Base-by-base conservation (phyloP, 805 yeast species). In the Monosporozyma solicola region DNA sequence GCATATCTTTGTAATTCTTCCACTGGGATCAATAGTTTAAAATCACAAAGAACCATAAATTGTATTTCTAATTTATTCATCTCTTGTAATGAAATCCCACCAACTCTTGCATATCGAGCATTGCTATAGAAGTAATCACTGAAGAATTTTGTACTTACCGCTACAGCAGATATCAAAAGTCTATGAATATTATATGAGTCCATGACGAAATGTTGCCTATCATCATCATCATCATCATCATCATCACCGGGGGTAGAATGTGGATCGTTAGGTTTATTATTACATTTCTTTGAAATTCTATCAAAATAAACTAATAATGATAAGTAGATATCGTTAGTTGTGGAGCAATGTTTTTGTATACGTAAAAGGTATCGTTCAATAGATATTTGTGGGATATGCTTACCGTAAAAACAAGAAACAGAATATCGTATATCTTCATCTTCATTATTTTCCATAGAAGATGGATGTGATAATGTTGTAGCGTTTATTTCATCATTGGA, bases 101-200 rank as follows among this genome's bases (percentile, higher is more conserved):
- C 98, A 41, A 91, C 94, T 67, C 91, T 87, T 11, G 97, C 96
- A 68, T 91, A 91, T 58, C 98, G 78, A 50, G 94, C 83, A 68
- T 91, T 91, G 65, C 92, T 91, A 75, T 91, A 91, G 63, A 91
- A 91, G 49, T 90, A 87, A 69, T 91, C 98, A 61, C 91, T 83
- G 69, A 90, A 90, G 67, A 91, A 91, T 72, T 92, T 92, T 43
- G 95, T 86, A 25, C 96, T 87, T 33, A 92, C 97, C 0, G 99
- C 92, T 55, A 94, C 85, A 5, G 97, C 97, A 15, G 95, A 85
- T 48, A 92, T 92, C 50, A 92, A 86, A 57, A 92, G 76, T 56
- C 99, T 77, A 71, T 92, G 99, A 57, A 92, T 89, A 67, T 94
- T 92, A 70, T 85, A 92, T 55, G 95, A 85, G 70, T 94, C 98